These are phyloP conservation scores for Calocybe indica DNA, from an alignment of 768 basidiomycete species.

Conservation along the genomic window DNA sequence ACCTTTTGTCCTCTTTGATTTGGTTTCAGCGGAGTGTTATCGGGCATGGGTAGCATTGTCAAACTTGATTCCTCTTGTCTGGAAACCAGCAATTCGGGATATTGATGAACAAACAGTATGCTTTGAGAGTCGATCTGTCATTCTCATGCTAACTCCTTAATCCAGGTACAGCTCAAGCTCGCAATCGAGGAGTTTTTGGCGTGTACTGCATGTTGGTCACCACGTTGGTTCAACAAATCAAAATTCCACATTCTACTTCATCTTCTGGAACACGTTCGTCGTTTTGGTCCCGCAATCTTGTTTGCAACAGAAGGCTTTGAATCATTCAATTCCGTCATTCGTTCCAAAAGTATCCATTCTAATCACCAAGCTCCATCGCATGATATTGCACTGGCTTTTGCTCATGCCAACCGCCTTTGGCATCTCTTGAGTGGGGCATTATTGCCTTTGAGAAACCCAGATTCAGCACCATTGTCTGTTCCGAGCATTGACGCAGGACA, in stretches of 20 bases:
- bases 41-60: slow-evolving; percentile 29
- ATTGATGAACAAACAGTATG: slow-evolving; percentile 23
- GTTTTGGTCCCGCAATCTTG: slow-evolving; percentile 36
- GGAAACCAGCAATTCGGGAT: slow-evolving; percentile 36
- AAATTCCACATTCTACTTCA: slow-evolving; percentile 39
- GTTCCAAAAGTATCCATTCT: slow-evolving; percentile 22
- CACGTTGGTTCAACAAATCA: slow-evolving; percentile 34
- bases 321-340: slow-evolving; percentile 33
- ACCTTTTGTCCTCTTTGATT: slow-evolving; percentile 28
- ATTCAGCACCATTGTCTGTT: not conserved
- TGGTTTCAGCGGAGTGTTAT: slow-evolving; percentile 19
- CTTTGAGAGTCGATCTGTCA: too few species aligned
- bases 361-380: slow-evolving; percentile 27
- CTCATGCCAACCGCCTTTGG: slow-evolving; percentile 16
- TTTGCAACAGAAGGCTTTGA: slow-evolving; percentile 40
- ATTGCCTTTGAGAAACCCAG: not conserved
- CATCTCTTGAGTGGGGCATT: slow-evolving; percentile 20
- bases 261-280: slow-evolving; percentile 25
- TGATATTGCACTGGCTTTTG: slow-evolving; percentile 21
- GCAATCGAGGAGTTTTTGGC: slow-evolving; percentile 30
- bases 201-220: slow-evolving; percentile 20
- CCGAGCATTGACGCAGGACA: slow-evolving; percentile 1
- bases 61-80: slow-evolving; percentile 27
- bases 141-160: too few species aligned
- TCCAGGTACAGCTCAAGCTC: slow-evolving; percentile 14